Base-by-base conservation (phyloP, 2,329 filamentous ascomycete genomes). In the Aspergillus alliaceus region DNA sequence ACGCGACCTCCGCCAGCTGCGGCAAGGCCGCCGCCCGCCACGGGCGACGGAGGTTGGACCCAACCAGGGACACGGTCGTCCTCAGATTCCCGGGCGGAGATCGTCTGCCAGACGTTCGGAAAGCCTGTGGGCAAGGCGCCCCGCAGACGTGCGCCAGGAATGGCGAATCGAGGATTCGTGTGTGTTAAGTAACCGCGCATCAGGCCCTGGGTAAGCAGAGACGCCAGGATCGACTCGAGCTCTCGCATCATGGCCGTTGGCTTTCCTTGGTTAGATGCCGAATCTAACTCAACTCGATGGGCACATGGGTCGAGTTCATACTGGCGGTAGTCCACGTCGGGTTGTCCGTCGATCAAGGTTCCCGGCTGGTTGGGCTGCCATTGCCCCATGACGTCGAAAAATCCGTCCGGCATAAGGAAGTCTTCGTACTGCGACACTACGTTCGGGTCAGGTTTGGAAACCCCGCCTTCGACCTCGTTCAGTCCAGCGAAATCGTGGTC, bases 131-230 rank as follows among this genome's bases (percentile, higher is more conserved):
- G 71, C 25, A 77, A 57, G 3, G 78, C 75, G 7, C 75, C 75
- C 5, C 72, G 71, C 24, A 70, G 51, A 40, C 72, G 70, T 24
- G 90, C 86, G 2, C 93, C 92, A 52, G 89, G 86, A 42, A 97
- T 90, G 12, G 91, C 92, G 68, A 97, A 92, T 49, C 90, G 87
- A 42, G 84, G 83, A 68, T 87, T 86, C 25, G 84, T 84, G 67
- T 96, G 91, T 15, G 90, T 90, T 27, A 97, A 83, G 68, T 93
- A 97, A 1, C 93, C 93, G 64, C 88, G 86, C 70, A 97, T 80
- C 24, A 96, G 79, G 0, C 90, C 90, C 73, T 96, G 90, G 50
- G 89, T 86, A 20, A 96, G 84, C 12, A 97, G 82, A 11, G 87
- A 88, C 0, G 90, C 85, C 12, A 96, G 82, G 49, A 90, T 86